Evolutionary conservation across 2,329 filamentous ascomycete species (phyloP), one percentile per base, ranked within the genome.

Genomic region (Periconia sp.): DNA sequence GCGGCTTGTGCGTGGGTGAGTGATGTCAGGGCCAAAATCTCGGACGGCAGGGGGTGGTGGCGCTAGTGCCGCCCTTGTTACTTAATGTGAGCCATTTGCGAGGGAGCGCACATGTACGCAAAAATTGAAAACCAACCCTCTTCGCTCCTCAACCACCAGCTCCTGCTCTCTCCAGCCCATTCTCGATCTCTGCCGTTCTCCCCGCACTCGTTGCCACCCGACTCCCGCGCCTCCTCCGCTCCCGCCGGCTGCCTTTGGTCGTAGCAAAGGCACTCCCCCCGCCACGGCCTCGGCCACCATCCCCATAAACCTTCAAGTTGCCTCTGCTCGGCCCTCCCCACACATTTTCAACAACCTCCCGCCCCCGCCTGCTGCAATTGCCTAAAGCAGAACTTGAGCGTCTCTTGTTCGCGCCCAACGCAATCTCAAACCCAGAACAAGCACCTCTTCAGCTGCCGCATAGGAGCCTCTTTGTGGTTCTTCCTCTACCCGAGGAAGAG

Each of bases 401-500:
- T 62, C 56, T 71, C 61, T 62, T 78, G 59, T 72, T 77, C 54
- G 63, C 59, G 52, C 62, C 65, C 59, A 67, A 70, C 57, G 63
- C 67, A 65, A 68, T 68, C 65, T 60, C 59, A 57, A 71, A 69
- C 58, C 81, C 79, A 73, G 81, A 77, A 71, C 76, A 81, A 73
- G 75, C 81, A 76, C 76, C 77, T 74, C 76, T 79, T 83, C 88
- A 95, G 89, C 92, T 97, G 94, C 94, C 94, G 94, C 92, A 99
- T 99, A 97, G 90, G 89, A 95, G 88, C 86, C 84, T 84, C 86
- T 86, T 84, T 84, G 83, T 86, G 88, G 88, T 92, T 95, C 92
- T 97, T 97, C 92, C 92, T 96, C 92, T 94, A 79, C 80, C 79
- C 76, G 92, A 92, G 94, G 94, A 92, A 95, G 94, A 94, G 90